Evolutionary conservation across 768 basidiomycete genomes (phyloP).

Genomic region (Hemileccinum rubropunctum): DNA sequence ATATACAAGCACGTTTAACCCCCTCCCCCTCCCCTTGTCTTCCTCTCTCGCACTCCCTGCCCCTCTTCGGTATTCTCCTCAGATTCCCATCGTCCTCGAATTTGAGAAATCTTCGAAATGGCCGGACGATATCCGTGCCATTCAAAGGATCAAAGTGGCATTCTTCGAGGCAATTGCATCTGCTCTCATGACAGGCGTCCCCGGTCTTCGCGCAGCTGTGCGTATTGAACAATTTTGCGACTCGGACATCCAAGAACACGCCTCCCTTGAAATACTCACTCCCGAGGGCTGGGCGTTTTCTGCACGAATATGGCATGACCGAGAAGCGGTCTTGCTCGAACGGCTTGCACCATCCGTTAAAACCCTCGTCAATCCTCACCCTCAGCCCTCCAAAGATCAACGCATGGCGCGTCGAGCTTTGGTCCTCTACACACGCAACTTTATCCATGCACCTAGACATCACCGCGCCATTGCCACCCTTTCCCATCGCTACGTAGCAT

Average conservation of each 20-base stretch:
- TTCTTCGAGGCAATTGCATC: conserved; percentile 81
- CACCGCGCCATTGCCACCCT: conserved; percentile 80
- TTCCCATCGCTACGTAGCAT: conserved; percentile 76
- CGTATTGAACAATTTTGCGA: conserved; percentile 51
- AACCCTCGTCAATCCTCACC: background rate
- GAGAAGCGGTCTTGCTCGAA: conserved; percentile 78
- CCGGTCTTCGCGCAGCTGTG: conserved; percentile 55
- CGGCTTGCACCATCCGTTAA: conserved; percentile 52
- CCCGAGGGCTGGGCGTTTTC: conserved; percentile 86
- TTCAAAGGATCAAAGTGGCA: conserved; percentile 92
- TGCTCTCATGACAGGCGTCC: conserved; percentile 51
- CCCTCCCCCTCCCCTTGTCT: conserved; percentile 62
- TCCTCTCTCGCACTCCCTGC: conserved; percentile 50
- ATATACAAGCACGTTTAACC: conserved; percentile 81
- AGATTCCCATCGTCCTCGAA: conserved; percentile 75
- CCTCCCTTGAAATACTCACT: conserved; percentile 73
- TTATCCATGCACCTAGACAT: conserved; percentile 78
- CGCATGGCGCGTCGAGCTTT: conserved; percentile 55
- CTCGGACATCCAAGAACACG: conserved; percentile 64
- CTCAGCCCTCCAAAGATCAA: conserved; percentile 38
- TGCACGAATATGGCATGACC: conserved; percentile 81
- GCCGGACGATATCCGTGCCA: conserved; percentile 91
- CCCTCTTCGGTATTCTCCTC: conserved; percentile 63
- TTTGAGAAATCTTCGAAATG: conserved; percentile 92
- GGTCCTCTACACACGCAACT: conserved; percentile 63